Percentiles rank a stretch among this genome's conserved stretches.
phyloP scores from a whole-genome alignment of 192 early-diverging fungal genomes.

The Coemansia sp. region DNA sequence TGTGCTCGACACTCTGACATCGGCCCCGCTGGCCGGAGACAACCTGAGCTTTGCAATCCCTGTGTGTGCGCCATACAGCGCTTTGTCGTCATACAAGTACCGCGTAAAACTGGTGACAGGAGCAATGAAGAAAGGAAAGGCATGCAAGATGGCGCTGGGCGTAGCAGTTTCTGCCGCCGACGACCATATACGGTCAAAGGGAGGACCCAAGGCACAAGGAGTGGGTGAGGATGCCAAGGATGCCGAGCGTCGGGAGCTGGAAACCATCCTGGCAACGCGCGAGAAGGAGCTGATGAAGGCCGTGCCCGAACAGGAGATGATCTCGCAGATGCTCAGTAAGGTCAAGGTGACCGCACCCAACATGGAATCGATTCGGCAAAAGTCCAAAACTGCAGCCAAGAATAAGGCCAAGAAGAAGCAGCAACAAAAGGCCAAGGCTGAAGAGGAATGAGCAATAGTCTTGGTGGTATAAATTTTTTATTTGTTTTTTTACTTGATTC shows the following conservation, averaged over 20 bases:
- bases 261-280: conserved; percentile 46
- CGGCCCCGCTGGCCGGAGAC: conserved; percentile 76
- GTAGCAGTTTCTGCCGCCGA: conserved; percentile 50
- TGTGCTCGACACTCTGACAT: conserved; percentile 79
- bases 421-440: conserved; percentile 1
- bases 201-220: conserved; percentile 4
- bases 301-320: conserved; percentile 83
- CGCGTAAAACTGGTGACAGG: conserved; percentile 94
- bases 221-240: conserved; percentile 19
- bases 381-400: conserved; percentile 47
- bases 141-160: conserved; percentile 58
- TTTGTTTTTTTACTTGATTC: neutral
- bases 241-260: conserved; percentile 39
- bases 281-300: conserved; percentile 80
- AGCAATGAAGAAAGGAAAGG: conserved; percentile 88
- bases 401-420: conserved; percentile 31
- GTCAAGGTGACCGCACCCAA: conserved; percentile 81
- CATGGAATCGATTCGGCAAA: conserved; percentile 65
- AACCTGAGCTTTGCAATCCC: conserved; percentile 83
- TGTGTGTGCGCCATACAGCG: conserved; percentile 89
- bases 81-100: conserved; percentile 88
- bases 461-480: neutral
- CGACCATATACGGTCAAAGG: conserved; percentile 18
- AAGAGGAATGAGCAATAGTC: neutral
- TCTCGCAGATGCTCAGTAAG: conserved; percentile 82